Base-by-base conservation (phyloP, 2,329 filamentous ascomycete genomes). In the Calonectria montana region DNA sequence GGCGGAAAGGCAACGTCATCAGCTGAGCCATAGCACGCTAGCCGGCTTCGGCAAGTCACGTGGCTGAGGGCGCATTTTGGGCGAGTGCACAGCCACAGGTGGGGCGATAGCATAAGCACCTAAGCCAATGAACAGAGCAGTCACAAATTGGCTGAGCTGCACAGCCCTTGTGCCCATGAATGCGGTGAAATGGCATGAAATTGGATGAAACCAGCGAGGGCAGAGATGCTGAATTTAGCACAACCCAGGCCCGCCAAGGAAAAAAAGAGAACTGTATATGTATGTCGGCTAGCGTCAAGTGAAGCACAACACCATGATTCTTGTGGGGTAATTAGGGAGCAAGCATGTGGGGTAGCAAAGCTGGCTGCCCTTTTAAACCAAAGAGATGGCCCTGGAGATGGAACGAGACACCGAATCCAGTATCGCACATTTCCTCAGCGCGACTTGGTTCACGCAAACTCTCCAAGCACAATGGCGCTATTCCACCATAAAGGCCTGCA, bases 1-100 rank as follows among this genome's bases (percentile, higher is more conserved):
- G 41, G n/a, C 31, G 29, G 47, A 39, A 39, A 53, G 47, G 63
- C 63, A 50, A 65, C 63, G 63, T 65, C 63, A 65, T 65, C 63
- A 55, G 25, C 45, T 65, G 45, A 50, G 47, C 35, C 53, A 59
- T 59, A 59, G 31, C 31, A 8, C 21, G 13, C 31, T 39, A 59
- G 53, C 53, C 37, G 16, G 16, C 15, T 59, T 59, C 31, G 53
- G 6, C 5, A n/a, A 25, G 13, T 39, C 53, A 59, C 53, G 53
- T 59, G 53, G 10, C 18, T 59, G 15, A 16, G 37, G 25, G 31
- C 31, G 53, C 53, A 23, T 18, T 21, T 8, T 39, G 9, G n/a
- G 31, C 21, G n/a, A 2, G 15, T 23, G 53, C 53, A 59, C 53
- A 59, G 53, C 53, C 53, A 59, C 53, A 37, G 37, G 53, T 21